Percentiles rank a stretch among this genome's conserved stretches.
Evolutionary conservation across 257 asterid species (phyloP).

Genomic region (Prunella vulgaris): DNA sequence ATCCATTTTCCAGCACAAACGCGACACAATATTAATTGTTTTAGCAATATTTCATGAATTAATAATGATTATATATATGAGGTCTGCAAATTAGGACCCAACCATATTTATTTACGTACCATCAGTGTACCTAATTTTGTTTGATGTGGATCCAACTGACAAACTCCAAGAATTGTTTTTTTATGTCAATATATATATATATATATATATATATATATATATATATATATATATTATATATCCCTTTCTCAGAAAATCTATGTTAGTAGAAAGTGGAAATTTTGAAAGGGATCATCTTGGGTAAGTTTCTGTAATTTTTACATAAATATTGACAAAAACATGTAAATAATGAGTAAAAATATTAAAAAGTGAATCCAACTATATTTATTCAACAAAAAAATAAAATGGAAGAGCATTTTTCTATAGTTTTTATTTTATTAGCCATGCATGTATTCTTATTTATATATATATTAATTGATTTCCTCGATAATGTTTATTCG

Average conservation of each 20-base stretch:
- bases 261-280: too few species aligned
- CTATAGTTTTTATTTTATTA: too few species aligned
- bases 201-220: not conserved
- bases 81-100: constrained; percentile 26
- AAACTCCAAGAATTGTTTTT: not conserved
- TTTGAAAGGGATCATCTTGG: too few species aligned
- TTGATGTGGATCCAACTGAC: constrained; percentile 34
- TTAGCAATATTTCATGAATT: not conserved
- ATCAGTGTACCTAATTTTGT: constrained; percentile 27
- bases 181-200: not conserved
- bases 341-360: too few species aligned
- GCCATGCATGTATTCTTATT: too few species aligned
- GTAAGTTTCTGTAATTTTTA: too few species aligned
- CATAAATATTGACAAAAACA: too few species aligned
- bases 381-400: too few species aligned
- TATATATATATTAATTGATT: too few species aligned
- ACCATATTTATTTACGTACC: not conserved
- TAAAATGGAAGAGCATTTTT: too few species aligned
- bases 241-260: not conserved
- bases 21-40: constrained; percentile 25
- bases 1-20: constrained; percentile 22
- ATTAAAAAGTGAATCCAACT: too few species aligned
- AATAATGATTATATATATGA: constrained; percentile 15
- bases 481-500: too few species aligned
- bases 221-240: not conserved